Conservation (phyloP, 2,329 filamentous ascomycete genomes). For the Microcera coccophila region DNA sequence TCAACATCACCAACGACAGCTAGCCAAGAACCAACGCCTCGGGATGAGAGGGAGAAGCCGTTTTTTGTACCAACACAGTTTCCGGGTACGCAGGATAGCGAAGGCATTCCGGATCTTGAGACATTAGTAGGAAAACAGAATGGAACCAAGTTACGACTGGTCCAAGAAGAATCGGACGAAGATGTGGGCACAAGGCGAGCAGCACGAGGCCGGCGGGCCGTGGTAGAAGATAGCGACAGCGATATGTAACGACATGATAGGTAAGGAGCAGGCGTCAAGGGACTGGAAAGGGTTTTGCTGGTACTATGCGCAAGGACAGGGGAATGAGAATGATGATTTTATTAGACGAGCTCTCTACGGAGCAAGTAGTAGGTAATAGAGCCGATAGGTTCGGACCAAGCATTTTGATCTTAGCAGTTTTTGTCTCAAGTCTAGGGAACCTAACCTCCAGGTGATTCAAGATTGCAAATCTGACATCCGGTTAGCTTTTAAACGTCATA, state of each 20-base stretch:
- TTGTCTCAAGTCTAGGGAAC: not conserved
- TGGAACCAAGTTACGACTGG: not conserved
- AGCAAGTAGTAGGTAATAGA: too few relatives aligned
- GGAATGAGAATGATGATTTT: constrained; percentile 3
- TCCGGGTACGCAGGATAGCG: constrained; percentile 39
- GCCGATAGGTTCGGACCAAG: too few relatives aligned
- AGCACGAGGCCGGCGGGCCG: constrained; percentile 24
- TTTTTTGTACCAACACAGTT: constrained; percentile 40
- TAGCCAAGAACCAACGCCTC: constrained; percentile 18
- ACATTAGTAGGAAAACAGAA: constrained; percentile 19
- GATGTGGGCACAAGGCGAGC: constrained; percentile 15
- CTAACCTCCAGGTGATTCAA: too few relatives aligned
- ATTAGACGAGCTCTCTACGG: constrained; percentile 13
- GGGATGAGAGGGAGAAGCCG: constrained; percentile 21
- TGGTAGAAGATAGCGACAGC: constrained; percentile 33
- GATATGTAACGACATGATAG: constrained; percentile 19
- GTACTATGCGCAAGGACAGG: not conserved
- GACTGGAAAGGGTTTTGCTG: not conserved
- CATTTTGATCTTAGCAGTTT: not conserved
- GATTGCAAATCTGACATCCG: not conserved
- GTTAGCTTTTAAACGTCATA: not conserved
- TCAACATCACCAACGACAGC: constrained; percentile 26
- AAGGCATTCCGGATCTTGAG: constrained; percentile 37
- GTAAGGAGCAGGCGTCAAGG: not conserved
- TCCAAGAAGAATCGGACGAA: constrained; percentile 15